Base-by-base conservation (phyloP, 2,329 filamentous ascomycete genomes). In the Graphiopsis chlorocephala region DNA sequence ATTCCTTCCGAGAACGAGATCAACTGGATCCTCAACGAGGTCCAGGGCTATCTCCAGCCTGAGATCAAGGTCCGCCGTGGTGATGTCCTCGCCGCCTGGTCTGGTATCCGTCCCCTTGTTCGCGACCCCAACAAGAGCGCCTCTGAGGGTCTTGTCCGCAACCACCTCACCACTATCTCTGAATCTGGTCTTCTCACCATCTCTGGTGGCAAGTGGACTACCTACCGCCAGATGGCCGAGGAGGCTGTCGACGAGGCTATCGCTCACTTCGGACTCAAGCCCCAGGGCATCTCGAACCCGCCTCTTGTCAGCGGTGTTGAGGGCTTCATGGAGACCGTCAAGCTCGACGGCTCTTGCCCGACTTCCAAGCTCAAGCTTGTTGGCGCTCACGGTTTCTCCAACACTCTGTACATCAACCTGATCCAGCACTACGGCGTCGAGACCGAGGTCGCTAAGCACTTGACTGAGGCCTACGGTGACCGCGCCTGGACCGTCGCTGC, bases 381-480 rank as follows among this genome's bases (percentile, higher is more conserved):
- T 65, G 92, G 92, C 70, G 91, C 92, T 12, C 92, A 96, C 76
- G 92, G 92, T 63, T 96, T 89, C 81, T 93, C 89, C 78, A 93
- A 93, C 79, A 92, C 93, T 1, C 87, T 97, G 26, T 97, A 97
- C 81, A 97, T 97, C 83, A 93, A 94, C 78, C 82, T 97, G 38
- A 95, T 97, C 74, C 93, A 97, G 78, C 91, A 96, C 80, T 97
- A 92, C 75, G 92, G 92, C 68, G 81, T 97, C 64, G 93, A 97
- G 78, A 96, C 92, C 20, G 92, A 96, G 72, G 91, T 97, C 23
- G 93, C 93, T 52, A 91, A 92, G 80, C 93, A 97, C 78, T 84
- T 97, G 35, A 90, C 90, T 15, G 86, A 90, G 74, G 91, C 91
- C 64, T 98, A 97, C 75, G 93, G 94, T 70, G 93, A 97, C 78